Evolutionary conservation across 108 stramenopile species (phyloP).

Genomic region (Heterococcus sp.): DNA sequence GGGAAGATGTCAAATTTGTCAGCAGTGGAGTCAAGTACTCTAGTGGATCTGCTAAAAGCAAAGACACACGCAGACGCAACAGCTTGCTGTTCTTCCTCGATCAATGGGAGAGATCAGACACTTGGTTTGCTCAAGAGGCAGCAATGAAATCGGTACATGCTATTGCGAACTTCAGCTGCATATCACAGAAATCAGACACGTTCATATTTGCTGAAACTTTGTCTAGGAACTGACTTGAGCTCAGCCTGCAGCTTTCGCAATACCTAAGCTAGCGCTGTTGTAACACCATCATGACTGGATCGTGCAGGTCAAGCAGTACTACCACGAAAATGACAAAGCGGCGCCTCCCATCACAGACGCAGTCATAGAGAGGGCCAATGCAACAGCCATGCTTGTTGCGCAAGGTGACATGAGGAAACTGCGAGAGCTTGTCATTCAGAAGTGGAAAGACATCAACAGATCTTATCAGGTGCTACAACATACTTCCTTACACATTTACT

Average conservation of each 20-base stretch:
- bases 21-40: too few relatives aligned
- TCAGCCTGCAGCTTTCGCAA: not conserved
- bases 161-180: not conserved
- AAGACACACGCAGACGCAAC: conserved; percentile 30
- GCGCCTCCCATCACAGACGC: not conserved
- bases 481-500: too few relatives aligned
- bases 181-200: not conserved
- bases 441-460: conserved; percentile 46
- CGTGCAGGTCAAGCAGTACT: not conserved
- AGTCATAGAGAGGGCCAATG: conserved; percentile 24
- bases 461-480: conserved; percentile 13
- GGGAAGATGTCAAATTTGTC: too few relatives aligned
- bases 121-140: conserved; percentile 30
- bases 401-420: conserved; percentile 43
- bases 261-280: not conserved
- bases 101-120: conserved; percentile 12
- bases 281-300: not conserved
- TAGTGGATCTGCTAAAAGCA: not conserved
- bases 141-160: conserved; percentile 7
- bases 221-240: not conserved
- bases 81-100: conserved; percentile 37
- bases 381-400: conserved; percentile 25
- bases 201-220: not conserved
- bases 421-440: conserved; percentile 42
- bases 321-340: conserved; percentile 6